Evolutionary conservation across 371 early-diverging fungal species (phyloP), one percentile per base, ranked within the genome.

Genomic region (Lichtheimia corymbifera): DNA sequence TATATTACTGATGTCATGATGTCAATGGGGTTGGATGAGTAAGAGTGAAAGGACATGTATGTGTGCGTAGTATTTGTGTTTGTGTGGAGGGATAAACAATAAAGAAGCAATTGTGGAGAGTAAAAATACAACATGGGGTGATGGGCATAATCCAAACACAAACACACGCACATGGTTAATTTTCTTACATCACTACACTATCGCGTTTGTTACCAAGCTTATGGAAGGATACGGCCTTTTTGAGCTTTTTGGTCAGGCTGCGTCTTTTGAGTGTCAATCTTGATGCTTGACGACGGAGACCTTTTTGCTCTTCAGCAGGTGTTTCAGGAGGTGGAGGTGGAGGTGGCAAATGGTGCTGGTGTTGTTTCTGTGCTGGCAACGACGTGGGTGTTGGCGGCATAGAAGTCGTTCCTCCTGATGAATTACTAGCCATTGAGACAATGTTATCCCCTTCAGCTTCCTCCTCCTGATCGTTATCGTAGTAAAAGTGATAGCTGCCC

Each of bases 201-300:
- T 35, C 35, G 35, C 35, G 35, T 35, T 35, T 35, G 35, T 35
- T 35, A 35, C 35, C 9, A 9, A 52, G 17, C n/a, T 53, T 50
- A 15, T 49, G 50, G 56, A 65, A 65, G 35, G 66, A 65, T 28
- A 65, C 56, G 7, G 66, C 66, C 43, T 58, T 55, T 25, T 61
- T 65, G 27, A 65, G 40, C 22, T 60, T 65, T 42, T 47, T 65
- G 14, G 55, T 57, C 47, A 65, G 18, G 12, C 56, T 51, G 40
- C 57, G 61, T 44, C 66, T 47, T 49, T 65, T 65, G 15, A 65
- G 51, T 40, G 57, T 50, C 25, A 65, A 27, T 4, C 56, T 27
- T 40, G 66, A 65, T 17, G 56, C 52, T 44, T 65, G 61, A 7
- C 61, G 61, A 24, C 58, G 61, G 3, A 65, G 47, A 13, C 27